These are phyloP conservation scores for Solanum bulbocastanum DNA, from an alignment of 257 asterid species.

Conservation along the genomic window DNA sequence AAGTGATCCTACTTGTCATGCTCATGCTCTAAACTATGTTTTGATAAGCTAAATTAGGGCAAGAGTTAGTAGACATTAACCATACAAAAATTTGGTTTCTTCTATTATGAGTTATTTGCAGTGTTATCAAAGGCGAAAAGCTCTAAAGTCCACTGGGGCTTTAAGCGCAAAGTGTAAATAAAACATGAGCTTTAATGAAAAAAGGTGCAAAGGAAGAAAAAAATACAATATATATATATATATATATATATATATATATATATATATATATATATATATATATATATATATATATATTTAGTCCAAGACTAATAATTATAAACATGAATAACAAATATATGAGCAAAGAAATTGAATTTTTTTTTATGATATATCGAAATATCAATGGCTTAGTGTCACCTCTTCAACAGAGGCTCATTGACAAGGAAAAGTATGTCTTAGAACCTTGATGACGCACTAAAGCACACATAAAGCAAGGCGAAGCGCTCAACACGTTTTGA, in stretches of 20 bases:
- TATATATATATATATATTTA: too few species aligned
- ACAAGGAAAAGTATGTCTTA: neutral
- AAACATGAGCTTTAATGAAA: neutral
- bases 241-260: too few species aligned
- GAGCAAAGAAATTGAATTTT: neutral
- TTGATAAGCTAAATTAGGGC: neutral
- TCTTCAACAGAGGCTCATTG: neutral
- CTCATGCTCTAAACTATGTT: neutral
- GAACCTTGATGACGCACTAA: neutral
- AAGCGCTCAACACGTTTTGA: neutral
- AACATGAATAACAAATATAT: neutral
- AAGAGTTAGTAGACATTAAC: neutral
- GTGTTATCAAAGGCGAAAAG: neutral
- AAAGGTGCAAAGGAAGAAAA: neutral
- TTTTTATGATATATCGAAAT: neutral
- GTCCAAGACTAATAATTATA: neutral
- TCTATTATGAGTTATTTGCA: neutral
- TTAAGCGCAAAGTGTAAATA: neutral
- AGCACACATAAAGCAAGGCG: neutral
- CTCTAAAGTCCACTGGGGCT: neutral
- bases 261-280: too few species aligned
- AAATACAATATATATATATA: too few species aligned
- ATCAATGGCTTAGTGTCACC: neutral
- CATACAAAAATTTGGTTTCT: neutral
- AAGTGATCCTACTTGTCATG: neutral